phyloP scores from a whole-genome alignment of 108 stramenopile genomes.

The Cylindrotheca closterium region DNA sequence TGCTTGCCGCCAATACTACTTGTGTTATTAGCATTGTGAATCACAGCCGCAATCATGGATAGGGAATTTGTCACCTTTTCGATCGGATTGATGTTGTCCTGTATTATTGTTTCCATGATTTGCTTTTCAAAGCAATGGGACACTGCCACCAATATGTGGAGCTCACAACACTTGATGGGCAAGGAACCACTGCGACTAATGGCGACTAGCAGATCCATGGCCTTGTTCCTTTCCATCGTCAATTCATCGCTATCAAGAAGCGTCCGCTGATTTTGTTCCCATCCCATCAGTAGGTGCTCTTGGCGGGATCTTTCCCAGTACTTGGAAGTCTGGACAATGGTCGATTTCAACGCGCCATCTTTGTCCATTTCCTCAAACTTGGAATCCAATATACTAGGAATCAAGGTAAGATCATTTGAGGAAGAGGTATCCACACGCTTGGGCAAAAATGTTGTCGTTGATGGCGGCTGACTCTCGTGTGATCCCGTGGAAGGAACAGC shows the following conservation, averaged over 20 bases:
- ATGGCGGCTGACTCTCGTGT: background rate
- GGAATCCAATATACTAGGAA: constrained; percentile 64
- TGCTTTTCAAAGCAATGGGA: constrained; percentile 83
- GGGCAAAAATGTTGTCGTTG: background rate
- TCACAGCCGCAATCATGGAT: constrained; percentile 59
- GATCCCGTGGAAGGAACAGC: background rate
- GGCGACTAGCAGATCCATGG: constrained; percentile 85
- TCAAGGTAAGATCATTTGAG: constrained; percentile 54
- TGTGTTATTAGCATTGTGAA: constrained; percentile 59
- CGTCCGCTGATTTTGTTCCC: constrained; percentile 8
- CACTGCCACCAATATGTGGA: constrained; percentile 81
- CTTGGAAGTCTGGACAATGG: constrained; percentile 52
- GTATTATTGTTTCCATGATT: constrained; percentile 73
- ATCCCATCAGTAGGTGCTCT: constrained; percentile 42
- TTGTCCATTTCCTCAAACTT: constrained; percentile 51
- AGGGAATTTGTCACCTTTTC: constrained; percentile 73
- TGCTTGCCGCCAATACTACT: constrained; percentile 29
- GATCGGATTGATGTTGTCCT: constrained; percentile 87
- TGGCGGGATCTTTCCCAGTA: constrained; percentile 52
- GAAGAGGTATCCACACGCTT: background rate
- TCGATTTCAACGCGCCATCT: constrained; percentile 57
- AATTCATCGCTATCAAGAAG: constrained; percentile 31
- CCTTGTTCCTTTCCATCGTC: constrained; percentile 60
- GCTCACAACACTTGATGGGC: constrained; percentile 51
- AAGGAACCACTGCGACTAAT: constrained; percentile 78